Percentiles rank a stretch among this genome's conserved stretches.
Evolutionary conservation across 2,329 filamentous ascomycete genomes (phyloP).

Genomic region (Neopestalotiopsis sp.): DNA sequence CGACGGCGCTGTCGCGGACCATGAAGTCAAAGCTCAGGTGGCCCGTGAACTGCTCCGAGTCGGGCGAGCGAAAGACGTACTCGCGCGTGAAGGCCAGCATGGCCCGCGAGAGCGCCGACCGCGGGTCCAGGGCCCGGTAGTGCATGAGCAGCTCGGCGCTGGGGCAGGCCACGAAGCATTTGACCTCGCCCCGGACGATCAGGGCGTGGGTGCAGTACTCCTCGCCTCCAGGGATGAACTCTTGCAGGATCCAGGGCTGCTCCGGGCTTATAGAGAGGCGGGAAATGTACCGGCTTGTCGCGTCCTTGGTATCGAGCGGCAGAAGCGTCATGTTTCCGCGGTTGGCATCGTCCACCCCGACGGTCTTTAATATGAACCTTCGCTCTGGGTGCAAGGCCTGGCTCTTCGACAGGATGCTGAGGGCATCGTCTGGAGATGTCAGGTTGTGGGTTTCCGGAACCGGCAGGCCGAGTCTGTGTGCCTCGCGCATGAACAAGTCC

Average conservation of each 20-base stretch:
- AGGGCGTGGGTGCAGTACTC: slow-evolving; percentile 77
- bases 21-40: slow-evolving; percentile 77
- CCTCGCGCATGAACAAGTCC: slow-evolving; percentile 66
- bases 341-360: slow-evolving; percentile 64
- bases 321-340: slow-evolving; percentile 69
- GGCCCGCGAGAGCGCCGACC: slow-evolving; percentile 57
- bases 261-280: slow-evolving; percentile 56
- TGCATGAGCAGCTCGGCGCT: slow-evolving; percentile 68
- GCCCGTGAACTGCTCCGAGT: slow-evolving; percentile 59
- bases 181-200: slow-evolving; percentile 67
- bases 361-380: slow-evolving; percentile 70
- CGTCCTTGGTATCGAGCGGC: slow-evolving; percentile 55
- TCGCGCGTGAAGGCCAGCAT: slow-evolving; percentile 70
- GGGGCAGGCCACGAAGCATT: slow-evolving; percentile 70
- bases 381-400: slow-evolving; percentile 30
- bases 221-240: slow-evolving; percentile 62
- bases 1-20: slow-evolving; percentile 47
- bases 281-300: slow-evolving; percentile 61
- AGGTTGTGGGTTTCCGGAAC: slow-evolving; percentile 60
- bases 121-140: slow-evolving; percentile 62
- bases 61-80: slow-evolving; percentile 55
- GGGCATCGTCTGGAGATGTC: slow-evolving; percentile 54
- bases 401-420: slow-evolving; percentile 52
- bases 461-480: slow-evolving; percentile 56
- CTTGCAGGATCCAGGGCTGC: slow-evolving; percentile 71